These are phyloP conservation scores for Suhomyces bribrorum DNA, from an alignment of 1,139 yeast genomes.

Conservation along the genomic window DNA sequence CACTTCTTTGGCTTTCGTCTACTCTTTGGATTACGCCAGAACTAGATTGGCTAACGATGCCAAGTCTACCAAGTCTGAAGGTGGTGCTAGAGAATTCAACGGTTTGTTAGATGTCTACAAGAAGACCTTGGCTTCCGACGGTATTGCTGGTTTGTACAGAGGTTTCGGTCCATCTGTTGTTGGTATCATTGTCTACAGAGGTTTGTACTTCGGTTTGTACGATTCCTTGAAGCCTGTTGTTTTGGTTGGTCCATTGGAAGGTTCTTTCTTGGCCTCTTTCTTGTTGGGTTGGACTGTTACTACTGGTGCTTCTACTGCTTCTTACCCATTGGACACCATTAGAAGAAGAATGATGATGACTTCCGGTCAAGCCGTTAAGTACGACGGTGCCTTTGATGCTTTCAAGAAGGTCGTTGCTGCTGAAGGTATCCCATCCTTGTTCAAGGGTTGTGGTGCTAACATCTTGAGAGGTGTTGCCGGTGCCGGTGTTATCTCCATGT, in stretches of 20 bases:
- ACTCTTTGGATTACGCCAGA: conserved; percentile 58
- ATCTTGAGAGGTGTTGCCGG: conserved; percentile 61
- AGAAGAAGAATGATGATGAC: conserved; percentile 63
- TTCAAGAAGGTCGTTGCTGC: conserved; percentile 52
- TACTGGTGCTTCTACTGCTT: conserved; percentile 56
- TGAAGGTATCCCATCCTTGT: conserved; percentile 52
- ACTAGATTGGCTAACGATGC: conserved; percentile 59
- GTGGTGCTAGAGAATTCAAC: conserved; percentile 52
- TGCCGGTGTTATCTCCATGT: conserved; percentile 57
- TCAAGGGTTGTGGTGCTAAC: conserved; percentile 60
- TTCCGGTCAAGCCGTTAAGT: conserved; percentile 57
- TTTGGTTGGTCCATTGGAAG: conserved; percentile 56
- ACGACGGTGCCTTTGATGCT: conserved; percentile 54
- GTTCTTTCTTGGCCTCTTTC: conserved; percentile 57
- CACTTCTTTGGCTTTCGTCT: conserved; percentile 55
- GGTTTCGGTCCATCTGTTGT: conserved; percentile 58
- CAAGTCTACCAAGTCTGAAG: conserved; percentile 51
- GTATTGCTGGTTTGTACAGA: conserved; percentile 60
- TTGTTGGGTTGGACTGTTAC: conserved; percentile 57
- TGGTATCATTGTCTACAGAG: conserved; percentile 58
- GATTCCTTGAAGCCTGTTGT: conserved; percentile 57
- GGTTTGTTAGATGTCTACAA: conserved; percentile 56
- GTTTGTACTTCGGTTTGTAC: conserved; percentile 57
- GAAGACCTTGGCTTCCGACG: conserved; percentile 55
- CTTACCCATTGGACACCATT: conserved; percentile 56